These are phyloP conservation scores for Clavariopsis aquatica DNA, from an alignment of 495 filamentous ascomycete species.

Conservation along the genomic window DNA sequence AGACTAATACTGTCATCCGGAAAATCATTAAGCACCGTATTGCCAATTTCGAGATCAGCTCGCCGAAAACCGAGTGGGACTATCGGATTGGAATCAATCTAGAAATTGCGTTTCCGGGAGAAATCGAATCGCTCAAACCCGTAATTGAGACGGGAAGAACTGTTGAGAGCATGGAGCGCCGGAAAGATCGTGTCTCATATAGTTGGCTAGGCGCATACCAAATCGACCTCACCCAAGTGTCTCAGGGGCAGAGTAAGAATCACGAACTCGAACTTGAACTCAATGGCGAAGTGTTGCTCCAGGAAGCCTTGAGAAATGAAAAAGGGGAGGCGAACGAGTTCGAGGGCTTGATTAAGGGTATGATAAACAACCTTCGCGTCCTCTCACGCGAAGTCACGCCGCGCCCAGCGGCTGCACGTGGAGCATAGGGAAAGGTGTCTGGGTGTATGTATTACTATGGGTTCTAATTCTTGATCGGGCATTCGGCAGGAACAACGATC, in stretches of 20 bases:
- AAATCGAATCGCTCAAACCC: constrained; percentile 14
- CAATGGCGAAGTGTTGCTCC: constrained; percentile 14
- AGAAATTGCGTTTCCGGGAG: constrained; percentile 33
- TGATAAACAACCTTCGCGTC: constrained; percentile 37
- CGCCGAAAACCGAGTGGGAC: constrained; percentile 37
- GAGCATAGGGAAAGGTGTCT: not conserved
- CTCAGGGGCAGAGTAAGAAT: constrained; percentile 25
- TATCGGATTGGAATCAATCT: constrained; percentile 39
- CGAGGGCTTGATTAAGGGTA: constrained; percentile 27
- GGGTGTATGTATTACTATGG: not conserved
- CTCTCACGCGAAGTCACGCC: constrained; percentile 31
- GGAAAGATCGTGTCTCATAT: constrained; percentile 34
- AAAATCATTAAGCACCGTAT: constrained; percentile 32
- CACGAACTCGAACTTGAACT: constrained; percentile 37
- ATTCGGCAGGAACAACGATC: not conserved
- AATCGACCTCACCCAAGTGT: constrained; percentile 36
- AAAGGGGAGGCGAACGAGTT: constrained; percentile 6
- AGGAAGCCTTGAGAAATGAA: constrained; percentile 9
- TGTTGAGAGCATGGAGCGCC: constrained; percentile 12
- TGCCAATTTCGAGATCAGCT: constrained; percentile 35
- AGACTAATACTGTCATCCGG: constrained; percentile 3
- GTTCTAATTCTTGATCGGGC: not conserved
- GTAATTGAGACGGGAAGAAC: constrained; percentile 13
- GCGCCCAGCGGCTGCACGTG: not conserved
- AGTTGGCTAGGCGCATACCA: constrained; percentile 23